Conservation (phyloP, 768 basidiomycete species). For the Phylloporus scabripes region DNA sequence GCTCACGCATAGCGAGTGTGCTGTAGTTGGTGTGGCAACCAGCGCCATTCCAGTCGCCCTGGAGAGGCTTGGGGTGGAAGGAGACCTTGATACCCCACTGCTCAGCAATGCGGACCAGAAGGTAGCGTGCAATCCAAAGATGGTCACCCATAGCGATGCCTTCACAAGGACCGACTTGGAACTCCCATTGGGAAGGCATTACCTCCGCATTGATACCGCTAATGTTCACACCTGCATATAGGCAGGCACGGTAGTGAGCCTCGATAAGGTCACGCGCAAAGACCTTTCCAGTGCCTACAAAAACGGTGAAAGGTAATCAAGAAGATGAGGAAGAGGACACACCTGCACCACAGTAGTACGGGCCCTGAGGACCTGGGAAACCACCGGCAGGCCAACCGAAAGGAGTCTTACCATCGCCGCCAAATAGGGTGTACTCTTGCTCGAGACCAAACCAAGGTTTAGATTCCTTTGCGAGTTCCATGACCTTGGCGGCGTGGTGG, state of each 20-base stretch:
- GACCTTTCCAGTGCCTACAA: slow-evolving; percentile 87
- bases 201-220: slow-evolving; percentile 99
- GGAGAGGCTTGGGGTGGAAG: slow-evolving; percentile 98
- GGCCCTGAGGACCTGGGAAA: slow-evolving; percentile 99
- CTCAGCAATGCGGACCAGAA: slow-evolving; percentile 92
- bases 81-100: slow-evolving; percentile 97
- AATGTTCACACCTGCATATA: slow-evolving; percentile 94
- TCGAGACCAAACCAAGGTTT: slow-evolving; percentile 98
- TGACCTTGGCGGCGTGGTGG: slow-evolving; percentile 88
- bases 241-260: slow-evolving; percentile 96
- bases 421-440: slow-evolving; percentile 98
- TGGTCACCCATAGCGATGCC: slow-evolving; percentile 99
- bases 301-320: slow-evolving; percentile 8
- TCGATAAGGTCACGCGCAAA: slow-evolving; percentile 98
- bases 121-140: slow-evolving; percentile 98
- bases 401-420: slow-evolving; percentile 75
- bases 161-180: slow-evolving; percentile 98
- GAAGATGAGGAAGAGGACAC: background rate
- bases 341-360: slow-evolving; percentile 99
- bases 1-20: slow-evolving; percentile 90
- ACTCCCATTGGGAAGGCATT: slow-evolving; percentile 99
- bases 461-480: slow-evolving; percentile 81
- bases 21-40: slow-evolving; percentile 98
- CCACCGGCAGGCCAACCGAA: slow-evolving; percentile 98
- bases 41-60: slow-evolving; percentile 99